Evolutionary conservation across 1,284 basidiomycete species (phyloP).

Genomic region (Earliella scabrosa): DNA sequence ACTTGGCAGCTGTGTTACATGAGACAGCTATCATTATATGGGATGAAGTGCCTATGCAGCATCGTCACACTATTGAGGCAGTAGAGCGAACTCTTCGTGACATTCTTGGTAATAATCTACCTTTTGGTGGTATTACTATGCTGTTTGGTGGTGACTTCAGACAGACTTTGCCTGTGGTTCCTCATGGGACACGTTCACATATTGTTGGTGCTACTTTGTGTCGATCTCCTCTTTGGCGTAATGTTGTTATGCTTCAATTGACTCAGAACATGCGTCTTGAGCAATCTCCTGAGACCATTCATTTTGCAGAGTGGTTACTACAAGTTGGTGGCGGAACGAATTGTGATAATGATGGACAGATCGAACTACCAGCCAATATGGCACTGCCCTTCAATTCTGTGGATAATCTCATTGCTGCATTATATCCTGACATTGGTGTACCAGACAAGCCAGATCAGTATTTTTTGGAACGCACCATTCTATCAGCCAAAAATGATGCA

Average conservation of each 20-base stretch:
- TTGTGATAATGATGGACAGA: constrained; percentile 18
- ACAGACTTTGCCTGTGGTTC: constrained; percentile 46
- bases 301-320: constrained; percentile 44
- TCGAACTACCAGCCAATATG: constrained; percentile 36
- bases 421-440: constrained; percentile 35
- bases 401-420: constrained; percentile 31
- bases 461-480: constrained; percentile 40
- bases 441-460: constrained; percentile 31
- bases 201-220: constrained; percentile 39
- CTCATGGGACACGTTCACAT: constrained; percentile 34
- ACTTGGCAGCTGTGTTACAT: constrained; percentile 31
- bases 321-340: constrained; percentile 42
- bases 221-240: constrained; percentile 39
- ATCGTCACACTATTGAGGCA: constrained; percentile 37
- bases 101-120: constrained; percentile 27
- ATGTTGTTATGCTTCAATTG: constrained; percentile 34
- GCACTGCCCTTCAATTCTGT: constrained; percentile 16
- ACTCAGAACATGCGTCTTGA: constrained; percentile 43
- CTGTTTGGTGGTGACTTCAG: constrained; percentile 47
- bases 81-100: constrained; percentile 40
- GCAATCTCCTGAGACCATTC: constrained; percentile 25
- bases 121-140: constrained; percentile 45
- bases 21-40: constrained; percentile 38
- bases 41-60: constrained; percentile 44
- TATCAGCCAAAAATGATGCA: constrained; percentile 40